Evolutionary conservation across 306 rosid genomes (phyloP).

Genomic region (Hippophae gyantsensis): DNA sequence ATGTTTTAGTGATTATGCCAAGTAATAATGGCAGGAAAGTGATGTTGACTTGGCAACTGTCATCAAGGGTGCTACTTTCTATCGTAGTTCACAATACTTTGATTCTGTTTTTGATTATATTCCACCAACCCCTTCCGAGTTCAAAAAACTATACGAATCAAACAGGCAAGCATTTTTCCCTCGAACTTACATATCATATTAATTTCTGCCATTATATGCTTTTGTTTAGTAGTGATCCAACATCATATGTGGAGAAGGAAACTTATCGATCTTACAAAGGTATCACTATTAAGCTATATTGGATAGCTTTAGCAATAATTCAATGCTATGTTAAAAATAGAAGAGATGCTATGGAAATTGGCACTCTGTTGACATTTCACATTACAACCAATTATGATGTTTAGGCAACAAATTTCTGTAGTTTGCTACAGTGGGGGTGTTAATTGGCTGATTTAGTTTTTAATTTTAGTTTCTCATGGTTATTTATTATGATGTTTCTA

Average conservation of each 20-base stretch:
- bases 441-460: too few relatives aligned
- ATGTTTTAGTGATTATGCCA: not conserved
- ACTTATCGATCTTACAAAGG: too few relatives aligned
- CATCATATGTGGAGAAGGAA: too few relatives aligned
- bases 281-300: too few relatives aligned
- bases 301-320: too few relatives aligned
- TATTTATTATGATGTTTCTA: conserved; percentile 18
- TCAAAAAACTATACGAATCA: conserved; percentile 26
- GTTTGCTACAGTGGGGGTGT: too few relatives aligned
- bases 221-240: not conserved
- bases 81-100: conserved; percentile 55
- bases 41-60: conserved; percentile 50
- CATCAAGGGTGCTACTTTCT: conserved; percentile 55
- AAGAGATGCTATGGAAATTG: too few relatives aligned
- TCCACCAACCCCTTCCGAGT: conserved; percentile 50
- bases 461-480: not conserved
- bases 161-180: conserved; percentile 28
- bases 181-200: not conserved
- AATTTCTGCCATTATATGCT: not conserved
- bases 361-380: too few relatives aligned
- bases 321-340: too few relatives aligned
- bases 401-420: too few relatives aligned
- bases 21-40: conserved; percentile 49
- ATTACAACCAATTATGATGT: too few relatives aligned
- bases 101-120: conserved; percentile 66